These are phyloP conservation scores for Botrytis byssoidea DNA, from an alignment of 2,329 filamentous ascomycete genomes.

Conservation along the genomic window DNA sequence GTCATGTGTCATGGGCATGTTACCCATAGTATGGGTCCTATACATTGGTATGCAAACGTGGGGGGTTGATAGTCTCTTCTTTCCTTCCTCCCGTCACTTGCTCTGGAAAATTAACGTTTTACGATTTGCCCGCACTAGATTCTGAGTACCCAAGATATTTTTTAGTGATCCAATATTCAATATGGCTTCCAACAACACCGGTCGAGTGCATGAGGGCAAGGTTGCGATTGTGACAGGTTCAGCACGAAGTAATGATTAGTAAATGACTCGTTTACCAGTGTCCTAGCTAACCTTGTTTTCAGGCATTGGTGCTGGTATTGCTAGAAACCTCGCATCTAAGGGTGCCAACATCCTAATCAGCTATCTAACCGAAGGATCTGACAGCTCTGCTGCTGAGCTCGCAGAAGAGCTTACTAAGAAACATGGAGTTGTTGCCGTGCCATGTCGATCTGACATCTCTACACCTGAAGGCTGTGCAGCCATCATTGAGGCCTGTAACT, in stretches of 20 bases:
- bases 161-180: not conserved
- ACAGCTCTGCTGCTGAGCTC: slow-evolving; percentile 50
- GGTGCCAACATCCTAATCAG: slow-evolving; percentile 60
- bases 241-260: slow-evolving; percentile 58
- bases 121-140: not conserved
- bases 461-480: slow-evolving; percentile 56
- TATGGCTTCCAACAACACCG: not conserved
- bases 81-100: not conserved
- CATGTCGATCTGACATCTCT: slow-evolving; percentile 68
- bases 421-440: slow-evolving; percentile 59
- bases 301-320: slow-evolving; percentile 67
- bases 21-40: not conserved
- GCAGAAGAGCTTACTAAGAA: slow-evolving; percentile 51
- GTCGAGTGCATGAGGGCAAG: slow-evolving; percentile 56
- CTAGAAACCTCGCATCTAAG: slow-evolving; percentile 64
- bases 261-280: not conserved
- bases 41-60: slow-evolving; percentile 1
- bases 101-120: not conserved
- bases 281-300: slow-evolving; percentile 20
- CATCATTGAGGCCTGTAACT: slow-evolving; percentile 55
- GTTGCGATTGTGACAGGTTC: slow-evolving; percentile 74
- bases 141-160: not conserved
- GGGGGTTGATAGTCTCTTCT: not conserved
- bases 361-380: slow-evolving; percentile 61
- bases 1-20: not conserved